Evolutionary conservation across 768 basidiomycete species (phyloP).

Genomic region (Pisolithus albus): DNA sequence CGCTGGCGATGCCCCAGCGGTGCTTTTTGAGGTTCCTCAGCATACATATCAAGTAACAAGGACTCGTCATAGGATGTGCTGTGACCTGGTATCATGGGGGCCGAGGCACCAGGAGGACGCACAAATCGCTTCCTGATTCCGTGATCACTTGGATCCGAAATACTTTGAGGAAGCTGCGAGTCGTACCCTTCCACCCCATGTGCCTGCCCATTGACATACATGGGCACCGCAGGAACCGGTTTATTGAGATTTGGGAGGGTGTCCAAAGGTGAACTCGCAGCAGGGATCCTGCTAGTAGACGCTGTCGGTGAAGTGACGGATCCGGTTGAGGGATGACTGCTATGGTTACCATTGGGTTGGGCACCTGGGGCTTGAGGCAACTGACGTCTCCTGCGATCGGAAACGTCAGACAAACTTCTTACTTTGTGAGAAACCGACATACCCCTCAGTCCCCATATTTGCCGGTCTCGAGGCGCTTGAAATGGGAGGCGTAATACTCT

Average conservation of each 20-base stretch:
- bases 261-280: slow-evolving; percentile 12
- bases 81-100: slow-evolving; percentile 23
- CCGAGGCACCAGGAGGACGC: slow-evolving; percentile 24
- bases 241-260: slow-evolving; percentile 20
- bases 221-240: slow-evolving; percentile 25
- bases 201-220: slow-evolving; percentile 7
- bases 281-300: slow-evolving; percentile 8
- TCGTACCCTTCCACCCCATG: slow-evolving; percentile 5
- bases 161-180: slow-evolving; percentile 2
- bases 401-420: background rate
- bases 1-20: slow-evolving; percentile 19
- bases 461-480: slow-evolving; percentile 18
- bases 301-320: slow-evolving; percentile 16
- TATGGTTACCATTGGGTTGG: slow-evolving; percentile 9
- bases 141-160: slow-evolving; percentile 15
- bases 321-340: slow-evolving; percentile 16
- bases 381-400: slow-evolving; percentile 21
- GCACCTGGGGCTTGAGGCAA: slow-evolving; percentile 20
- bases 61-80: slow-evolving; percentile 17
- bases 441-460: slow-evolving; percentile 22
- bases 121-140: slow-evolving; percentile 16
- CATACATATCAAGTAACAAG: slow-evolving; percentile 18
- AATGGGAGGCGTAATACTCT: slow-evolving; percentile 2
- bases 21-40: slow-evolving; percentile 11
- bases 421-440: background rate